These are phyloP conservation scores for Plasmodium coatneyi DNA, from an alignment of 169 alveolate genomes.

Conservation along the genomic window DNA sequence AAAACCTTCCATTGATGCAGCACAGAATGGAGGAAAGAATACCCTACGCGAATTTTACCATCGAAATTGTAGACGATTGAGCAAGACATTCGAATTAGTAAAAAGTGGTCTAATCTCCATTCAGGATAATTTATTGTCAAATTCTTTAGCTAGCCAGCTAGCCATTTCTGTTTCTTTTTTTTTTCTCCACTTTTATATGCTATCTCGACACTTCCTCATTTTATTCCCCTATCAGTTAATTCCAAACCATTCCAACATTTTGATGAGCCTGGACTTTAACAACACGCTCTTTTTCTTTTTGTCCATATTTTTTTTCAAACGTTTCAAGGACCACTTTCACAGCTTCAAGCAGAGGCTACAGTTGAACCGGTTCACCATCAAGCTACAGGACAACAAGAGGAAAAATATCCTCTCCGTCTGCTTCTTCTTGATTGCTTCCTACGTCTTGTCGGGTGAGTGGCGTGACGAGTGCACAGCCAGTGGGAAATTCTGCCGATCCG, in stretches of 20 bases:
- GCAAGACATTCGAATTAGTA: constrained; percentile 11
- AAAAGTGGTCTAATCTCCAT: not conserved
- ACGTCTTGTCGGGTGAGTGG: constrained; percentile 50
- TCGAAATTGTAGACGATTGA: not conserved
- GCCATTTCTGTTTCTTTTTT: constrained; percentile 46
- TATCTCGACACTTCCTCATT: constrained; percentile 52
- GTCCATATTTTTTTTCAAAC: constrained; percentile 44
- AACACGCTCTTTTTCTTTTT: constrained; percentile 30
- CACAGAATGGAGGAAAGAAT: not conserved
- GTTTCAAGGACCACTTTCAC: constrained; percentile 9
- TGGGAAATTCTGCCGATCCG: not conserved
- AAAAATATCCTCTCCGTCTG: constrained; percentile 56
- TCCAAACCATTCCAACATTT: constrained; percentile 67
- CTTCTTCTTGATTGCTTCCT: constrained; percentile 48
- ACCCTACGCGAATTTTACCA: constrained; percentile 1
- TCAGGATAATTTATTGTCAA: not conserved
- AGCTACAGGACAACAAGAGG: constrained; percentile 18
- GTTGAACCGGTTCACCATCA: constrained; percentile 21
- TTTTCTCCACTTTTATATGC: constrained; percentile 51
- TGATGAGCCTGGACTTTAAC: constrained; percentile 58
- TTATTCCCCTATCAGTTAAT: constrained; percentile 58
- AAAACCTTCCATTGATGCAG: not conserved
- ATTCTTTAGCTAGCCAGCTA: constrained; percentile 11
- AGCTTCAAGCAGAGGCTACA: constrained; percentile 18
- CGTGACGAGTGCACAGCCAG: not conserved